Percentiles rank a stretch among this genome's conserved stretches.
Conservation (phyloP, 2,329 filamentous ascomycete genomes). For the Fusarium irregulare region DNA sequence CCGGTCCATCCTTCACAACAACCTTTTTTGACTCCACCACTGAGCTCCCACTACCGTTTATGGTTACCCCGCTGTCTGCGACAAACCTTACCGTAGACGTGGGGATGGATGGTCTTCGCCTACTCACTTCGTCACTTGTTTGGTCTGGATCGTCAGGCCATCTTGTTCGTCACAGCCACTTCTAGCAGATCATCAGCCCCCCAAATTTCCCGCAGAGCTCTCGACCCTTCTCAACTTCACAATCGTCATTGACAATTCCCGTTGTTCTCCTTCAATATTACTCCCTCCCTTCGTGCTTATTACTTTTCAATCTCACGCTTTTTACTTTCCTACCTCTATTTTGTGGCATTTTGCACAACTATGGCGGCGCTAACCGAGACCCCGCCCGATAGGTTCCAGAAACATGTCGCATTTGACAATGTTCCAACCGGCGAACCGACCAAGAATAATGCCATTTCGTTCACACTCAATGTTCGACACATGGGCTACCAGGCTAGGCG, state of each 20-base stretch:
- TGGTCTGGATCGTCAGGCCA: conserved; percentile 46
- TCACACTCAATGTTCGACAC: conserved; percentile 88
- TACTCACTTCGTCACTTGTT: conserved; percentile 37
- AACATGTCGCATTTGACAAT: conserved; percentile 71
- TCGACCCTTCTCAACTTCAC: conserved; percentile 18
- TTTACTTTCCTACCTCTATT: conserved; percentile 16
- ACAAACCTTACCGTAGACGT: conserved; percentile 40
- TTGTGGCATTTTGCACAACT: conserved; percentile 32
- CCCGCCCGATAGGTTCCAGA: conserved; percentile 63
- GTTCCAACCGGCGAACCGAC: conserved; percentile 68
- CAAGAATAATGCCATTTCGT: conserved; percentile 71
- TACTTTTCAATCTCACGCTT: conserved; percentile 10
- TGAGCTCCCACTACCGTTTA: conserved; percentile 31
- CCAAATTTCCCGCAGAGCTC: conserved; percentile 45
- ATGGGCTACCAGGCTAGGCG: conserved; percentile 85
- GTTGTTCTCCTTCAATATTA: conserved; percentile 2
- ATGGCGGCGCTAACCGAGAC: conserved; percentile 60
- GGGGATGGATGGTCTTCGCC: conserved; percentile 41
- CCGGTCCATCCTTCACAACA: conserved; percentile 27
- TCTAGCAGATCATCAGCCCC: conserved; percentile 28
- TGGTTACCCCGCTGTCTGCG: conserved; percentile 46
- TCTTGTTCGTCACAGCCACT: conserved; percentile 44
- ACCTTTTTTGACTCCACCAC: conserved; percentile 40
- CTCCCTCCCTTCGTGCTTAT: conserved; percentile 1
- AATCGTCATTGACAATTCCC: conserved; percentile 25